phyloP scores from a whole-genome alignment of 768 basidiomycete genomes.

The Coprinopsis marcescibilis region DNA sequence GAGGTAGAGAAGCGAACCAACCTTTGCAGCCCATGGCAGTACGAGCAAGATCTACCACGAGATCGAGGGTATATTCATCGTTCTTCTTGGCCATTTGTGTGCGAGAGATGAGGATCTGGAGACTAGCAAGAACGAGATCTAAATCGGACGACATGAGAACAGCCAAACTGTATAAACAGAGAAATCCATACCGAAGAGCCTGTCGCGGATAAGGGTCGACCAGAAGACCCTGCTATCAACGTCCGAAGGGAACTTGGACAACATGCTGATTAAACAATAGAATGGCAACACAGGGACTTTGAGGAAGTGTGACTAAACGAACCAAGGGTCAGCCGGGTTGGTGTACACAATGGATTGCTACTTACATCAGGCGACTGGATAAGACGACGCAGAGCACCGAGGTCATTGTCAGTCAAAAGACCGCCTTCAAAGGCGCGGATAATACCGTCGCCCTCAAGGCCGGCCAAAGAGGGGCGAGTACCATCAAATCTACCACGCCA shows the following conservation, averaged over 20 bases:
- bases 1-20: conserved; percentile 20
- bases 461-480: conserved; percentile 59
- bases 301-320: conserved; percentile 70
- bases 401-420: conserved; percentile 60
- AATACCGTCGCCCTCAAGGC: conserved; percentile 52
- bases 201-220: conserved; percentile 55
- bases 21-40: conserved; percentile 55
- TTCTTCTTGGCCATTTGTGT: conserved; percentile 27
- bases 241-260: conserved; percentile 76
- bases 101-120: conserved; percentile 54
- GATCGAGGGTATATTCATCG: conserved; percentile 32
- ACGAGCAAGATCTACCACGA: conserved; percentile 39
- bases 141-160: not conserved
- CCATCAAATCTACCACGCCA: conserved; percentile 77
- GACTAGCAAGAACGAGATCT: conserved; percentile 22
- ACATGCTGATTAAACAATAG: conserved; percentile 66
- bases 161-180: conserved; percentile 22
- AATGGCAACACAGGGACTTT: conserved; percentile 82
- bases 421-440: conserved; percentile 59
- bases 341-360: conserved; percentile 3
- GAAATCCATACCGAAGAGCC: conserved; percentile 49
- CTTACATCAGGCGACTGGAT: conserved; percentile 75
- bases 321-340: conserved; percentile 11
- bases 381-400: conserved; percentile 60
- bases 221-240: conserved; percentile 74